Conservation (phyloP, 2,329 filamentous ascomycete genomes). For the Colletotrichum graminicola region DNA sequence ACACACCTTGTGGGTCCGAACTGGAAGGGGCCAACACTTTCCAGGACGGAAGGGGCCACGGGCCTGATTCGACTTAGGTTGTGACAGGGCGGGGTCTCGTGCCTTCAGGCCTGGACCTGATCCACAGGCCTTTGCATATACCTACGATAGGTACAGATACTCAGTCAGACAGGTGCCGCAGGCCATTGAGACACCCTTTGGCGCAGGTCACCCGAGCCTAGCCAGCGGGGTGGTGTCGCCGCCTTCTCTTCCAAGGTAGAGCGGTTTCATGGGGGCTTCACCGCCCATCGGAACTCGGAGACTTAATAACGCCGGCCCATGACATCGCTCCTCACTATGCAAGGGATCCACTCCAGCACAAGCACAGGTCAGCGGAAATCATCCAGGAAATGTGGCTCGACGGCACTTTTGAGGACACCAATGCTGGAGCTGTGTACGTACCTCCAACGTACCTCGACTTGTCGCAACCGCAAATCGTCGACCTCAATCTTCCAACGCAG, state of each 20-base stretch:
- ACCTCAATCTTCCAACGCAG: slow-evolving; percentile 28
- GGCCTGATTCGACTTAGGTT: slow-evolving; percentile 29
- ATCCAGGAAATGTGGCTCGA: slow-evolving; percentile 41
- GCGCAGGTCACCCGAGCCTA: slow-evolving; percentile 13
- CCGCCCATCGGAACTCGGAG: slow-evolving; percentile 29
- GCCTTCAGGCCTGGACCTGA: slow-evolving; percentile 16
- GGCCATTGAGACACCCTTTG: slow-evolving; percentile 18
- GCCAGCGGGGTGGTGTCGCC: neutral
- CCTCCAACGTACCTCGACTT: slow-evolving; percentile 21
- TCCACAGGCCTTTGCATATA: slow-evolving; percentile 9
- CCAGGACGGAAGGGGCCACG: slow-evolving; percentile 7
- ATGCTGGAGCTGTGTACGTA: slow-evolving; percentile 40
- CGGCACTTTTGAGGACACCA: slow-evolving; percentile 40
- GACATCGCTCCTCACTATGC: slow-evolving; percentile 18
- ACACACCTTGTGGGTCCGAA: slow-evolving; percentile 11
- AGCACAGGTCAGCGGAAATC: slow-evolving; percentile 26
- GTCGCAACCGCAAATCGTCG: slow-evolving; percentile 30
- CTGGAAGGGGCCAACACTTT: slow-evolving; percentile 6
- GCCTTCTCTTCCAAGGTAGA: neutral
- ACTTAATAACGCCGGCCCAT: slow-evolving; percentile 29
- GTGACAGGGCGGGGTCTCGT: slow-evolving; percentile 28
- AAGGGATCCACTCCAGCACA: slow-evolving; percentile 22
- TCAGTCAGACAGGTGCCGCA: slow-evolving; percentile 10
- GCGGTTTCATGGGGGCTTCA: neutral
- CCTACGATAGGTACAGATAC: neutral